Evolutionary conservation across 176 grass and related monocot species (phyloP), one percentile per base, ranked within the genome.

Genomic region (Puya raimondii): DNA sequence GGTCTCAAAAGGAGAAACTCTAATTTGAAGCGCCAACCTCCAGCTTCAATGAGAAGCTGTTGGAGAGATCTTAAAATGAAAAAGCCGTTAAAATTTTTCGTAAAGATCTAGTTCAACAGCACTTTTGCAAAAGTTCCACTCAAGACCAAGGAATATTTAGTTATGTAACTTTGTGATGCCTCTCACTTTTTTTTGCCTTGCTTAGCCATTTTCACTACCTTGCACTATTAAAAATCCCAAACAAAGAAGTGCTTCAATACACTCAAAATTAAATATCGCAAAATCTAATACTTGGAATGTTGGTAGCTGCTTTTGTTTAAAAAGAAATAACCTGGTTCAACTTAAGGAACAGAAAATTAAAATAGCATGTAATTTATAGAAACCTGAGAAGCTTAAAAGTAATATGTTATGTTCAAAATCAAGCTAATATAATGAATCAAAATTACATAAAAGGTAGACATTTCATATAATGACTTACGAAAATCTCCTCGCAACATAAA

Each of bases 401-500:
- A 2, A 71, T 8, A 52, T 49, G 54, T 65, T 75, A 3, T 64
- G 12, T 33, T n/a, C 27, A 65, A 50, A 13, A 13, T 72, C 23
- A 49, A 23, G 56, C 70, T 59, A 33, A 50, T 63, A 13, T 68
- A 63, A 10, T 59, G 1, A 64, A 69, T 64, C 12, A 22, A 63
- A 22, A 42, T 7, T 42, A 42, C 33, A 42, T 42, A 9, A 69
- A 69, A 64, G 29, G 26, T 26, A 10, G 63, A 63, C 48, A 48
- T 80, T 69, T 13, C 53, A 64, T 4, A 18, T 66, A 25, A 22
- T 50, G 56, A 56, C 86, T 90, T 85, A 99, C 94, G 87, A 87
- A 70, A 93, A 76, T 81, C 64, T 84, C 52, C 93, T 86, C 49
- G 89, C 82, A 12, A 79, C 57, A 76, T 80, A 90, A 72, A 99